Evolutionary conservation across 2,329 filamentous ascomycete species (phyloP).

Genomic region (Ascochyta pisi): DNA sequence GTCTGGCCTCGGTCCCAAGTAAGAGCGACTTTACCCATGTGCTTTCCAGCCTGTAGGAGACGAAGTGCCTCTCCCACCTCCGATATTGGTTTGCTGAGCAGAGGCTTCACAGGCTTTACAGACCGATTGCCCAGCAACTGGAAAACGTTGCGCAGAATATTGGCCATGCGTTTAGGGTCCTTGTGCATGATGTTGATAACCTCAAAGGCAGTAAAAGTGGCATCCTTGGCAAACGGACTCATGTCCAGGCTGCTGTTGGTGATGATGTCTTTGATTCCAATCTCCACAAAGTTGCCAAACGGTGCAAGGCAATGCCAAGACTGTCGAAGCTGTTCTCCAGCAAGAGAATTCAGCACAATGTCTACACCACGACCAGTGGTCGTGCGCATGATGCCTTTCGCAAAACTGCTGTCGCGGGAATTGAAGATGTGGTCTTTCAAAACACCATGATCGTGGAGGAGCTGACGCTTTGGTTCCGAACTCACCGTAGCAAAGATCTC

Average conservation of each 20-base stretch:
- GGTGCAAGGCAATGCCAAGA: slow-evolving; percentile 56
- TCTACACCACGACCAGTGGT: slow-evolving; percentile 38
- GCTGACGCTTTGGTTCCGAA: background rate
- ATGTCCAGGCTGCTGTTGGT: slow-evolving; percentile 20
- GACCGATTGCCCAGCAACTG: no score
- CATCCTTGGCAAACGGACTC: slow-evolving; percentile 23
- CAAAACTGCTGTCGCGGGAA: slow-evolving; percentile 32
- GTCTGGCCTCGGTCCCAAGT: no score
- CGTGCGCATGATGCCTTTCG: slow-evolving; percentile 9
- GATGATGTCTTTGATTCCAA: slow-evolving; percentile 12
- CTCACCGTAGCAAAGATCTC: background rate
- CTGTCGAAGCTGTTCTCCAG: slow-evolving; percentile 37
- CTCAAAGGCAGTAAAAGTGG: slow-evolving; percentile 32
- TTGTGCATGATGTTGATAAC: slow-evolving; percentile 24
- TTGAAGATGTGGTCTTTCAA: slow-evolving; percentile 22
- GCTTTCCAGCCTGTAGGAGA: no score
- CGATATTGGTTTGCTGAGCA: no score
- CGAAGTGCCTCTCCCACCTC: no score
- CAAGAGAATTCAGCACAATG: slow-evolving; percentile 35
- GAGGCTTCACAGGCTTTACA: no score
- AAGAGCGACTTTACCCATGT: no score
- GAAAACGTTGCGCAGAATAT: no score
- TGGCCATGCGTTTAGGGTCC: background rate
- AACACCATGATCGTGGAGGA: slow-evolving; percentile 8
- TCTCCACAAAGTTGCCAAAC: slow-evolving; percentile 29